phyloP scores from a whole-genome alignment of 2,329 filamentous ascomycete species.

The Orbilia blumenaviensis region DNA sequence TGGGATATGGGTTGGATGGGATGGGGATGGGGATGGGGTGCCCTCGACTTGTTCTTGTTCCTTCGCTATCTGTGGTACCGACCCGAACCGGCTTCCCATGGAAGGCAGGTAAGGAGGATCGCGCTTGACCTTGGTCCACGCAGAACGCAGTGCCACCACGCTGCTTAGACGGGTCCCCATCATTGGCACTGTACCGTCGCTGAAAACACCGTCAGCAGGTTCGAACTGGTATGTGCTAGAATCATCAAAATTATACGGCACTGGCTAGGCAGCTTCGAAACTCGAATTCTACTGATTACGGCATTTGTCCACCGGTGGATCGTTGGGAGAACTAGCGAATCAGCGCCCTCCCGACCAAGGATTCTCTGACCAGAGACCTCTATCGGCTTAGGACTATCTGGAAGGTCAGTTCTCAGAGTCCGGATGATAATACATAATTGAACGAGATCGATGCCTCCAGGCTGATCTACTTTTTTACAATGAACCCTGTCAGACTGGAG shows the following conservation, averaged over 20 bases:
- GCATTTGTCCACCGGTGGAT: conserved; percentile 30
- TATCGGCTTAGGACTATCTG: conserved; percentile 50
- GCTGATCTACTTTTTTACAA: conserved; percentile 51
- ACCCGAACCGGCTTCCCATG: conserved; percentile 53
- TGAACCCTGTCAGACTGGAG: conserved; percentile 50
- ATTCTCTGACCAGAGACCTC: conserved; percentile 28
- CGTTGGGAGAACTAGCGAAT: conserved; percentile 47
- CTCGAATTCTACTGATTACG: conserved; percentile 25
- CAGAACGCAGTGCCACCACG: conserved; percentile 51
- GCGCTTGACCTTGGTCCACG: conserved; percentile 52
- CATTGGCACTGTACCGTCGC: conserved; percentile 12
- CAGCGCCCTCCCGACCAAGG: conserved; percentile 38
- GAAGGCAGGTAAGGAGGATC: conserved; percentile 51
- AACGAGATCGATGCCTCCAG: conserved; percentile 50
- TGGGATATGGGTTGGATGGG: too few relatives aligned
- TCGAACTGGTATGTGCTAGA: too few relatives aligned
- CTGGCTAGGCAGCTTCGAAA: conserved; percentile 51
- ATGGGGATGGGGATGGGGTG: conserved; percentile 15
- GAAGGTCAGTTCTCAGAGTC: conserved; percentile 49
- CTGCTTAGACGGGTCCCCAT: conserved; percentile 5
- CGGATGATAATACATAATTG: conserved; percentile 52
- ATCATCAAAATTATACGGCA: conserved; percentile 24
- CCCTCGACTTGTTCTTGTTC: conserved; percentile 32
- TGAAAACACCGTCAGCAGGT: conserved; percentile 27
- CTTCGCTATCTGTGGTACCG: conserved; percentile 45